These are phyloP conservation scores for Arthrobotrys megalospora DNA, from an alignment of 2,329 filamentous ascomycete genomes.

Conservation along the genomic window DNA sequence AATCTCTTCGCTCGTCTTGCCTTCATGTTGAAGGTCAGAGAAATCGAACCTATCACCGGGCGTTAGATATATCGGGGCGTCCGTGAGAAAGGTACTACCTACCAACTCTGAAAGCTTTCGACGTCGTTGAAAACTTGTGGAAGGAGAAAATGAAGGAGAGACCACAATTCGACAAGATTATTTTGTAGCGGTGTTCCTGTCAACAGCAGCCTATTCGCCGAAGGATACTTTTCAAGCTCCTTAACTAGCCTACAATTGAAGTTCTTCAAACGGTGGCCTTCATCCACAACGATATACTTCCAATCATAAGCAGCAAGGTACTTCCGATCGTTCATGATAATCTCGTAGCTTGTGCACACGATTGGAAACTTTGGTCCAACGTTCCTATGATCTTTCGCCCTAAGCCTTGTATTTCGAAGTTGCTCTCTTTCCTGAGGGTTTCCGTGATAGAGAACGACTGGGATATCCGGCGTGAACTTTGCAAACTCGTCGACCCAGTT, in stretches of 20 bases:
- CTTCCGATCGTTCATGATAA: slow-evolving; percentile 90
- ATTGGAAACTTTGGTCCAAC: slow-evolving; percentile 83
- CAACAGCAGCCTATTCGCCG: slow-evolving; percentile 90
- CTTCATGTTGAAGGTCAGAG: slow-evolving; percentile 87
- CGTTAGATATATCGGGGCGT: background rate
- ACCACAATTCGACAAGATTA: slow-evolving; percentile 93
- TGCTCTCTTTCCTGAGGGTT: slow-evolving; percentile 81
- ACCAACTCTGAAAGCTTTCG: slow-evolving; percentile 94
- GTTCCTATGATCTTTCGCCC: slow-evolving; percentile 79
- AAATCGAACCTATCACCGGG: slow-evolving; percentile 77
- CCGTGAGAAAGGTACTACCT: background rate
- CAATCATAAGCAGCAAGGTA: slow-evolving; percentile 87
- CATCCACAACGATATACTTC: slow-evolving; percentile 98
- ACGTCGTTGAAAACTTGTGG: slow-evolving; percentile 94
- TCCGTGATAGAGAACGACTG: slow-evolving; percentile 92
- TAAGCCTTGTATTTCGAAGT: slow-evolving; percentile 72
- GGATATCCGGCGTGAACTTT: slow-evolving; percentile 78
- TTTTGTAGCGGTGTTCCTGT: slow-evolving; percentile 97
- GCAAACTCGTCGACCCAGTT: slow-evolving; percentile 96
- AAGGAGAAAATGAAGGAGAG: slow-evolving; percentile 90
- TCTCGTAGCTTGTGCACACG: slow-evolving; percentile 95
- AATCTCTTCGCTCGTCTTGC: slow-evolving; percentile 82
- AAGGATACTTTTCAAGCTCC: slow-evolving; percentile 88
- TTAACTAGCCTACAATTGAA: slow-evolving; percentile 92
- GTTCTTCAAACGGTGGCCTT: slow-evolving; percentile 97